Conservation (phyloP, 257 asterid species). For the Lycium barbarum region DNA sequence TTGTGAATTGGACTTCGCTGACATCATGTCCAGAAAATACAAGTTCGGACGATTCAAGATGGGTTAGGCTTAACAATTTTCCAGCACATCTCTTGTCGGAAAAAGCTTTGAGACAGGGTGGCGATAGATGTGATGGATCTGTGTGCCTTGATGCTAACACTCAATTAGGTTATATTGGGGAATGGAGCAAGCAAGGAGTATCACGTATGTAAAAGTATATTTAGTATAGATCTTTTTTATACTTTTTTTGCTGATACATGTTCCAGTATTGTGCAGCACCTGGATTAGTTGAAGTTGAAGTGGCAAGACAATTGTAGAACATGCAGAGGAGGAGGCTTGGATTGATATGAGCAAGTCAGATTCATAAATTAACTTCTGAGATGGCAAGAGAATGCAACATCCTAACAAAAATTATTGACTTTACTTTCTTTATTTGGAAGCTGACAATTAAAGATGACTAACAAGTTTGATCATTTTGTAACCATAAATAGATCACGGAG, state of each 20-base stretch:
- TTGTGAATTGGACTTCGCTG: neutral
- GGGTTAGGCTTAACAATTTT: slow-evolving; percentile 30
- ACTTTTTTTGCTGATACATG: neutral
- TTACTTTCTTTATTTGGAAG: neutral
- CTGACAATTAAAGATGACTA: neutral
- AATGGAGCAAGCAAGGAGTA: neutral
- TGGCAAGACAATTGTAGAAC: neutral
- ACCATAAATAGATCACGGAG: neutral
- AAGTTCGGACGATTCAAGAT: neutral
- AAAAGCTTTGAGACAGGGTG: too few relatives aligned
- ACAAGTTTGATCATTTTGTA: neutral
- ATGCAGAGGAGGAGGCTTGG: neutral
- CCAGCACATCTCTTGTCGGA: neutral
- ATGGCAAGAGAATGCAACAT: slow-evolving; percentile 1
- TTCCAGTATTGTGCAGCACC: neutral
- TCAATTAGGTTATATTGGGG: neutral
- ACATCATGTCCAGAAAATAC: neutral
- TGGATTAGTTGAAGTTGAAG: neutral
- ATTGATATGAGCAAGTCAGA: neutral
- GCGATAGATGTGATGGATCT: too few relatives aligned
- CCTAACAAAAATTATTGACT: neutral
- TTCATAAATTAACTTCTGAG: neutral
- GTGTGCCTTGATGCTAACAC: neutral
- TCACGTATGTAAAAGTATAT: neutral
- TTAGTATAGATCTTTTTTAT: neutral